Percentiles rank a stretch among this genome's conserved stretches.
Evolutionary conservation across 768 basidiomycete species (phyloP).

Genomic region (Tylopilus balloui): DNA sequence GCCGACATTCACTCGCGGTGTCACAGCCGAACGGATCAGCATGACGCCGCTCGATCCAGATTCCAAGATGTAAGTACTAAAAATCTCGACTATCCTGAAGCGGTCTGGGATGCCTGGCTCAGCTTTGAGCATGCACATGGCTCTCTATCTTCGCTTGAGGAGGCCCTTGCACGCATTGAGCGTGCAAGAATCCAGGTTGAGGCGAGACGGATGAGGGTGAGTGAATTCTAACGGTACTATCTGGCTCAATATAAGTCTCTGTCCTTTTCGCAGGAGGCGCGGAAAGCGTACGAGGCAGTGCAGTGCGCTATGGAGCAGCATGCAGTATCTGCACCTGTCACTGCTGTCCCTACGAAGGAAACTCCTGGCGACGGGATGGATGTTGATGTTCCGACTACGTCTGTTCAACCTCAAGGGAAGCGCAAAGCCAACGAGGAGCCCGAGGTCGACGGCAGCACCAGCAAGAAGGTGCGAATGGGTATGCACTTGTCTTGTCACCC

Average conservation of each 20-base stretch:
- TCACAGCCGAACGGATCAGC: constrained; percentile 46
- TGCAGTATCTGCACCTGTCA: constrained; percentile 32
- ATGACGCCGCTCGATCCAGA: constrained; percentile 58
- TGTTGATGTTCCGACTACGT: constrained; percentile 32
- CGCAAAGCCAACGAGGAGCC: constrained; percentile 56
- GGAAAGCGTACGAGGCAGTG: constrained; percentile 51
- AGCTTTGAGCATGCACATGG: constrained; percentile 87
- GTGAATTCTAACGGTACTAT: constrained; percentile 6
- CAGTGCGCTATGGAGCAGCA: constrained; percentile 43
- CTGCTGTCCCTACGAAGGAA: constrained; percentile 14
- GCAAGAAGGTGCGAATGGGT: constrained; percentile 65
- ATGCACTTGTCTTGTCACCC: constrained; percentile 18
- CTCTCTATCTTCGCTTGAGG: constrained; percentile 58
- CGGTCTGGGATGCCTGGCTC: constrained; percentile 86
- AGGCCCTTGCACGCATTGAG: constrained; percentile 58
- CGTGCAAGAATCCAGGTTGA: constrained; percentile 63
- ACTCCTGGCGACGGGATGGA: constrained; percentile 35
- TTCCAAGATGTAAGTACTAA: constrained; percentile 66
- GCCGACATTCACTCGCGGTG: not conserved
- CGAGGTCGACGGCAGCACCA: constrained; percentile 38
- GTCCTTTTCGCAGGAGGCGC: constrained; percentile 48
- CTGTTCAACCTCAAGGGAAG: constrained; percentile 48
- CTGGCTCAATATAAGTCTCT: not conserved
- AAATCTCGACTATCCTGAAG: constrained; percentile 92
- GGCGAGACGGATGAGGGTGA: constrained; percentile 57